Evolutionary conservation across 768 basidiomycete genomes (phyloP).

Genomic region (Auricularia sp.): DNA sequence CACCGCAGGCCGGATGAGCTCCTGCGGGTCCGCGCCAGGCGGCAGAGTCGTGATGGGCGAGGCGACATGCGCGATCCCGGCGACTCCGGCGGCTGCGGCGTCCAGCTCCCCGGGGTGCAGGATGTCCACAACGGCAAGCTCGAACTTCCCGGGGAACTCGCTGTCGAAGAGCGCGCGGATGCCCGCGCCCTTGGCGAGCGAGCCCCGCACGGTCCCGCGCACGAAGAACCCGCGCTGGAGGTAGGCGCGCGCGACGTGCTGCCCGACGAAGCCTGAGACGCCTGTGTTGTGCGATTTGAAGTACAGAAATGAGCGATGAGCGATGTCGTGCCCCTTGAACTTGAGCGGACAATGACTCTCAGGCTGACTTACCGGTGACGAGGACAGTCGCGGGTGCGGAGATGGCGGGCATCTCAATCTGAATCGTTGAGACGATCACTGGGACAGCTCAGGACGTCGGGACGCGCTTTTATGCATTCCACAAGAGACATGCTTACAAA

Average conservation of each 20-base stretch:
- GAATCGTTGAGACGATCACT: too few species aligned
- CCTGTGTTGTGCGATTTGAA: background rate
- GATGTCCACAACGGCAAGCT: constrained; percentile 29
- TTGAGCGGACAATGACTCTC: too few species aligned
- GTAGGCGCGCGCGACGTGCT: constrained; percentile 12
- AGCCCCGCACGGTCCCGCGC: constrained; percentile 26
- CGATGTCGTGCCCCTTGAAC: too few species aligned
- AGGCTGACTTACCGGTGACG: too few species aligned
- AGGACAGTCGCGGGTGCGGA: too few species aligned
- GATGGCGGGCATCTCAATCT: too few species aligned
- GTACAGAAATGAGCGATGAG: too few species aligned
- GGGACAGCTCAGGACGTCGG: too few species aligned
- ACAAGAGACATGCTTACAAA: too few species aligned
- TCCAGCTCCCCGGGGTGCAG: constrained; percentile 15
- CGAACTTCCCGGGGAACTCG: constrained; percentile 13
- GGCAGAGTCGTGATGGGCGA: background rate
- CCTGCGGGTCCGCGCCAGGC: constrained; percentile 6
- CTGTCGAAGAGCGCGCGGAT: constrained; percentile 13
- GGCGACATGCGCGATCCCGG: background rate
- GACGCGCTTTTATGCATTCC: too few species aligned
- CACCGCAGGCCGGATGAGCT: constrained; percentile 25
- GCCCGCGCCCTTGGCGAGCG: constrained; percentile 25
- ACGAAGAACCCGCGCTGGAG: constrained; percentile 23
- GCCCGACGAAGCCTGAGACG: constrained; percentile 13
- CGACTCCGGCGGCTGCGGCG: background rate